These are phyloP conservation scores for Xenoacremonium recifei DNA, from an alignment of 2,329 filamentous ascomycete genomes.

Conservation along the genomic window DNA sequence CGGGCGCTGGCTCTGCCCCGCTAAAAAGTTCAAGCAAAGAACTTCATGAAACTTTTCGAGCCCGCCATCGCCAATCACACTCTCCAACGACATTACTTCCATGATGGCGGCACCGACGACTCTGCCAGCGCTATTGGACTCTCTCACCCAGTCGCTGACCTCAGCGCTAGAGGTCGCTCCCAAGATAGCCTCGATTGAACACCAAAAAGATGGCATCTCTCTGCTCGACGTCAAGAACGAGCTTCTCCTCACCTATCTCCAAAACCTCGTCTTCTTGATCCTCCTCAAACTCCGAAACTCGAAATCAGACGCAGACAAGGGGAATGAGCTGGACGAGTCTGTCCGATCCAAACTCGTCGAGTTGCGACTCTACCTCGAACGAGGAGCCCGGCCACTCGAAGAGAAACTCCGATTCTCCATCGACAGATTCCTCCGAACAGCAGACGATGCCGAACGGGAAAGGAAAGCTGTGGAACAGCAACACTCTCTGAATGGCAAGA, in stretches of 20 bases:
- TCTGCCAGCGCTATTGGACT: constrained; percentile 49
- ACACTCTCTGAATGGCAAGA: constrained; percentile 26
- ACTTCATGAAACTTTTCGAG: constrained; percentile 28
- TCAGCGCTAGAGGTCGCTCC: constrained; percentile 68
- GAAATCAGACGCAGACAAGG: constrained; percentile 25
- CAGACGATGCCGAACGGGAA: constrained; percentile 66
- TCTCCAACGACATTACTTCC: constrained; percentile 13
- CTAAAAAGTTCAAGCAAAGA: constrained; percentile 28
- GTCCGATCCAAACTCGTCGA: constrained; percentile 87
- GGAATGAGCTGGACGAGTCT: constrained; percentile 55
- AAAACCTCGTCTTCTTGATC: constrained; percentile 88
- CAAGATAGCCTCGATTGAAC: constrained; percentile 59
- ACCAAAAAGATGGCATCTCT: constrained; percentile 86
- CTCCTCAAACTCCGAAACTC: constrained; percentile 72
- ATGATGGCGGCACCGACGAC: constrained; percentile 49
- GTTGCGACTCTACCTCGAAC: constrained; percentile 87
- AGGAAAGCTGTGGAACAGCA: constrained; percentile 33
- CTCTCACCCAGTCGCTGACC: constrained; percentile 57
- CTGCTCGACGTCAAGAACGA: constrained; percentile 96
- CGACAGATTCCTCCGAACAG: constrained; percentile 87
- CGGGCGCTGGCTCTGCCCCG: constrained; percentile 14
- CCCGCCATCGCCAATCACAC: constrained; percentile 8
- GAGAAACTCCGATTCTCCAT: constrained; percentile 92
- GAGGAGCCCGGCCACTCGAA: constrained; percentile 86
- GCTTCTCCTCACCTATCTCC: constrained; percentile 91